A percentile compares a stretch with the other conserved stretches of the same genome.
Evolutionary conservation across 441 rosid species (phyloP).

Genomic region (Gossypium gossypioides): DNA sequence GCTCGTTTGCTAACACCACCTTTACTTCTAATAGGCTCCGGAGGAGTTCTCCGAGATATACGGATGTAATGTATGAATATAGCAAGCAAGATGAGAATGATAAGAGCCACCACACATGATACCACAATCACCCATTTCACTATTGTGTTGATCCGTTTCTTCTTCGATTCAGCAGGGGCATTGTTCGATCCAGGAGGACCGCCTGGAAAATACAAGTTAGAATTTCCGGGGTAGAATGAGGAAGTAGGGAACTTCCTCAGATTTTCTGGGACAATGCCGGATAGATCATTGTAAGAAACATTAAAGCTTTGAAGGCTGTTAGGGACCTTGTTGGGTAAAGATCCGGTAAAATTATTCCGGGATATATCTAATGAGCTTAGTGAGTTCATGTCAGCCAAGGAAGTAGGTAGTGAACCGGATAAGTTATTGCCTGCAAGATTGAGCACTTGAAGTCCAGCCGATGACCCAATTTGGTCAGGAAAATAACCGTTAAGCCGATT

Average conservation of each 20-base stretch:
- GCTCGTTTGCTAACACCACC: conserved; percentile 35
- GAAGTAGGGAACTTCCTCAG: conserved; percentile 61
- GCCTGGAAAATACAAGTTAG: conserved; percentile 46
- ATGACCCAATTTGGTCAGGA: conserved; percentile 57
- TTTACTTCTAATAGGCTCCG: conserved; percentile 39
- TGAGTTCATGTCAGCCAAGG: conserved; percentile 56
- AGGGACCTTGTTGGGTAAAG: conserved; percentile 66
- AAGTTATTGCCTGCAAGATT: conserved; percentile 72
- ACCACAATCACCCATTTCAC: conserved; percentile 62
- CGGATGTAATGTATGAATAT: conserved; percentile 55
- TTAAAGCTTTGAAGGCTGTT: conserved; percentile 51
- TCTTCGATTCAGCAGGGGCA: conserved; percentile 35
- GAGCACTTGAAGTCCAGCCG: conserved; percentile 59
- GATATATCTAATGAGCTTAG: conserved; percentile 65
- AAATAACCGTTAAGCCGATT: conserved; percentile 60
- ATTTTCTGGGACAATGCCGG: conserved; percentile 82
- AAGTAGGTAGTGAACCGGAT: conserved; percentile 77
- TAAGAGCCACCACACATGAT: conserved; percentile 58
- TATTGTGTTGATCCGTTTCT: conserved; percentile 40
- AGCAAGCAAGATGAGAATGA: conserved; percentile 70
- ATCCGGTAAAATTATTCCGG: conserved; percentile 69
- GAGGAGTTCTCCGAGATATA: conserved; percentile 39
- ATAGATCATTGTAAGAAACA: conserved; percentile 74
- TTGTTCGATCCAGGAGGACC: conserved; percentile 43
- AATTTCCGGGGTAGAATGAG: conserved; percentile 79